These are phyloP conservation scores for Tephrocybe sp. DNA, from an alignment of 768 basidiomycete species.

Conservation along the genomic window DNA sequence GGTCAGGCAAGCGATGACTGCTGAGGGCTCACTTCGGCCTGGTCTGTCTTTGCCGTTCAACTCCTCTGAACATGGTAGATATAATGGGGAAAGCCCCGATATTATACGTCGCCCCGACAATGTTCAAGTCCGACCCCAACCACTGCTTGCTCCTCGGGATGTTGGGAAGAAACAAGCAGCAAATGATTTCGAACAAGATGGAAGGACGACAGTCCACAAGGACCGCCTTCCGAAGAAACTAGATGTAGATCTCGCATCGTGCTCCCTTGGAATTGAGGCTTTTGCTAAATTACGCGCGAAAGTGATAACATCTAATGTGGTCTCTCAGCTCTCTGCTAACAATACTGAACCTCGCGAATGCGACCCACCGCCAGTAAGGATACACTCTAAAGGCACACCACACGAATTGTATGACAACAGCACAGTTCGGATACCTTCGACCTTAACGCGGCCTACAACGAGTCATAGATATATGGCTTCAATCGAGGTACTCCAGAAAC, in stretches of 20 bases:
- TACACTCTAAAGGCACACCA: conserved; percentile 29
- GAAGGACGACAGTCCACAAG: background rate
- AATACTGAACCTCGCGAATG: background rate
- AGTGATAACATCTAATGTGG: conserved; percentile 20
- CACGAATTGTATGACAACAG: conserved; percentile 40
- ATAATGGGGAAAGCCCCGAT: too few relatives aligned
- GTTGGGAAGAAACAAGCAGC: too few relatives aligned
- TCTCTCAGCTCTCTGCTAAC: conserved; percentile 1
- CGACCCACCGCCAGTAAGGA: background rate
- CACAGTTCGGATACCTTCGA: conserved; percentile 44
- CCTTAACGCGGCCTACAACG: conserved; percentile 28
- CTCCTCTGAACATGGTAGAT: too few relatives aligned
- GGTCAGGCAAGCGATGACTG: too few relatives aligned
- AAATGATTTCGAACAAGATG: background rate
- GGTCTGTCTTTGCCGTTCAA: too few relatives aligned
- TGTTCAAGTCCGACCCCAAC: too few relatives aligned
- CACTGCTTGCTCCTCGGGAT: too few relatives aligned
- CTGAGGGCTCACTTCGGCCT: too few relatives aligned
- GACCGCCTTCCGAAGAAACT: background rate
- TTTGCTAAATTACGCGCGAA: conserved; percentile 44
- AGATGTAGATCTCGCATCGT: conserved; percentile 11
- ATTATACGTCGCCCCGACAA: too few relatives aligned
- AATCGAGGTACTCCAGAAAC: conserved; percentile 67
- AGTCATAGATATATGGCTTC: conserved; percentile 71
- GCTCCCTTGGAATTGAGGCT: conserved; percentile 31